Percentiles rank a stretch among this genome's conserved stretches.
Conservation (phyloP, 371 early-diverging fungal genomes). For the Apophysomyces ossiformis region DNA sequence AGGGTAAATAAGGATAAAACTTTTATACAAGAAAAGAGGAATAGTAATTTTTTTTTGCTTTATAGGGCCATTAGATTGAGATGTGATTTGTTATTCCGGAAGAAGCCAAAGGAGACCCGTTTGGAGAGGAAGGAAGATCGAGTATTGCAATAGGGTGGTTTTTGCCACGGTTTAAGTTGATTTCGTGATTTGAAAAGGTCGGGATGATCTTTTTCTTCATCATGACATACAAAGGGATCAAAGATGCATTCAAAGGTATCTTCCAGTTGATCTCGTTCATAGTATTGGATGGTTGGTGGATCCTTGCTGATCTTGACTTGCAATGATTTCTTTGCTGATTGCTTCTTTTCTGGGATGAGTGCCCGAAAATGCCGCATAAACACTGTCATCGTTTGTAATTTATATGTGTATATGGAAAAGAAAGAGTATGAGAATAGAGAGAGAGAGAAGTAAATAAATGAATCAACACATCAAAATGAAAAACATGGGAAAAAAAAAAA, state of each 20-base stretch:
- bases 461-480: not conserved
- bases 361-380: conserved; percentile 27
- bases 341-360: conserved; percentile 14
- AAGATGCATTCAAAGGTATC: conserved; percentile 46
- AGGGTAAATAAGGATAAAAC: no score
- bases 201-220: conserved; percentile 49
- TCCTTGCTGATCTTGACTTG: conserved; percentile 51
- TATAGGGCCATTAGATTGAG: not conserved
- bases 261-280: conserved; percentile 40
- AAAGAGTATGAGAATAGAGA: no score
- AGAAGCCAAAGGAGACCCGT: conserved; percentile 14
- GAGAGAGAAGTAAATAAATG: conserved; percentile 13
- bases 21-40: no score
- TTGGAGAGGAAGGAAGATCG: conserved; percentile 12
- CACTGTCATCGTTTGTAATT: conserved; percentile 25
- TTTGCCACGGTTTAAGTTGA: conserved; percentile 43
- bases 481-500: not conserved
- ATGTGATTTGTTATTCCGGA: conserved; percentile 6
- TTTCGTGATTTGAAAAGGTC: conserved; percentile 28
- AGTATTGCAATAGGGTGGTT: conserved; percentile 21
- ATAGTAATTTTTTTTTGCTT: not conserved
- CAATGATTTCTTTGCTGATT: conserved; percentile 27
- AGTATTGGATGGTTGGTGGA: conserved; percentile 46
- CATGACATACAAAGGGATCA: conserved; percentile 50
- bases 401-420: not conserved